Percentiles rank a stretch among this genome's conserved stretches.
These are phyloP conservation scores for Fraxinus cuspidata DNA, from an alignment of 257 asterid species.

Conservation along the genomic window DNA sequence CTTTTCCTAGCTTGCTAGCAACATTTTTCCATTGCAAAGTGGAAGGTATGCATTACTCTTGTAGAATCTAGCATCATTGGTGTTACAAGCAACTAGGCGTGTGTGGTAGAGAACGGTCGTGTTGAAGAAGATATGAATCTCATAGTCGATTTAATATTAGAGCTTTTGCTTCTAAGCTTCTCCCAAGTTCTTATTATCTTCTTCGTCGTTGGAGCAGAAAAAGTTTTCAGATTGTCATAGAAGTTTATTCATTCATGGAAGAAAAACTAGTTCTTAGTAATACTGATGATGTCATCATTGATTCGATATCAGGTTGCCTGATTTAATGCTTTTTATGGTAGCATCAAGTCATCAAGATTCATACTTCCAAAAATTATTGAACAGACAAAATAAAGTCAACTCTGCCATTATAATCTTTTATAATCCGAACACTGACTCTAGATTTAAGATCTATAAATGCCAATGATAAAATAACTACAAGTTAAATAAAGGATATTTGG, in stretches of 20 bases:
- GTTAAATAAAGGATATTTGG: not conserved
- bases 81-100: not conserved
- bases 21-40: not conserved
- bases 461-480: not conserved
- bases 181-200: not conserved
- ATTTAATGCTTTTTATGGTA: not conserved
- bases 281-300: not conserved
- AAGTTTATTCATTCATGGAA: too few species aligned
- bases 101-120: not conserved
- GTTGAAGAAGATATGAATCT: not conserved
- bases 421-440: not conserved
- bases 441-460: not conserved
- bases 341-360: not conserved
- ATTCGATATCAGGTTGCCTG: not conserved
- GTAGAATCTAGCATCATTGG: not conserved
- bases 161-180: not conserved
- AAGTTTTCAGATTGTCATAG: not conserved
- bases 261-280: not conserved
- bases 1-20: not conserved
- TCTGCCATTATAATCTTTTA: not conserved
- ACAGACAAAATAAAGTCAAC: not conserved
- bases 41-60: not conserved
- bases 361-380: not conserved
- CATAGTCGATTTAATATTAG: not conserved
- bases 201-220: not conserved